Percentiles rank a stretch among this genome's conserved stretches.
Evolutionary conservation across 2,329 filamentous ascomycete species (phyloP).

Genomic region (Nectriaceae sp.): DNA sequence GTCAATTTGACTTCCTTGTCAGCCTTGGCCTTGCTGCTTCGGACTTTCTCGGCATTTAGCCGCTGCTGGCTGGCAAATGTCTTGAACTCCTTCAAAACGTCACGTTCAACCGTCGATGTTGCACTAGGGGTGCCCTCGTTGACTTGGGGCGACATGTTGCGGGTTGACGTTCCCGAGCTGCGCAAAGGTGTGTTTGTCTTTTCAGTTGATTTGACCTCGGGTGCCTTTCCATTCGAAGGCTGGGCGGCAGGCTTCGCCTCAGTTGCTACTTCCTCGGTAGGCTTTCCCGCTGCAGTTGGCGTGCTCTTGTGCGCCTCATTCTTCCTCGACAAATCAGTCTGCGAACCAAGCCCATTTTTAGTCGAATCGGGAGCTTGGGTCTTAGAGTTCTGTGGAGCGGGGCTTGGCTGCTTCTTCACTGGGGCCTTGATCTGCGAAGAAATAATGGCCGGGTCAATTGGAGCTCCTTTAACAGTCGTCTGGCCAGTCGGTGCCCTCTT

Average conservation of each 20-base stretch:
- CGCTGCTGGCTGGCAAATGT: constrained; percentile 61
- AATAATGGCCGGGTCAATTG: constrained; percentile 87
- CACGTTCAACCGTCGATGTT: constrained; percentile 61
- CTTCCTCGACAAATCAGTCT: constrained; percentile 22
- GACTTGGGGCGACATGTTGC: constrained; percentile 42
- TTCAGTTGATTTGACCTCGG: constrained; percentile 31
- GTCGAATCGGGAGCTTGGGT: constrained; percentile 22
- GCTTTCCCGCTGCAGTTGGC: constrained; percentile 30
- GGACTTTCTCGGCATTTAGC: constrained; percentile 56
- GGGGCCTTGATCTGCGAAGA: constrained; percentile 71
- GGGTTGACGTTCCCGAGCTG: constrained; percentile 40
- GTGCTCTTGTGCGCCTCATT: constrained; percentile 13
- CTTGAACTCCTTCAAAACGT: constrained; percentile 65
- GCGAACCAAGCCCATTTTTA: constrained; percentile 34
- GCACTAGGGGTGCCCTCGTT: constrained; percentile 52
- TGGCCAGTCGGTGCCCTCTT: constrained; percentile 76
- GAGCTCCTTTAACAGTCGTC: constrained; percentile 73
- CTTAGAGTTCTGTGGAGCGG: constrained; percentile 28
- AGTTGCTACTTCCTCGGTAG: constrained; percentile 16
- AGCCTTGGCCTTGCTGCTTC: constrained; percentile 59
- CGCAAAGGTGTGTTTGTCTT: constrained; percentile 25
- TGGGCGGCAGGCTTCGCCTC: constrained; percentile 36
- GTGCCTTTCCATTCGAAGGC: constrained; percentile 35
- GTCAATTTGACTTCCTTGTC: constrained; percentile 93
- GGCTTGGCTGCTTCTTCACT: constrained; percentile 38